phyloP scores from a whole-genome alignment of 2,329 filamentous ascomycete genomes.

The Microdochium trichocladiopsis region DNA sequence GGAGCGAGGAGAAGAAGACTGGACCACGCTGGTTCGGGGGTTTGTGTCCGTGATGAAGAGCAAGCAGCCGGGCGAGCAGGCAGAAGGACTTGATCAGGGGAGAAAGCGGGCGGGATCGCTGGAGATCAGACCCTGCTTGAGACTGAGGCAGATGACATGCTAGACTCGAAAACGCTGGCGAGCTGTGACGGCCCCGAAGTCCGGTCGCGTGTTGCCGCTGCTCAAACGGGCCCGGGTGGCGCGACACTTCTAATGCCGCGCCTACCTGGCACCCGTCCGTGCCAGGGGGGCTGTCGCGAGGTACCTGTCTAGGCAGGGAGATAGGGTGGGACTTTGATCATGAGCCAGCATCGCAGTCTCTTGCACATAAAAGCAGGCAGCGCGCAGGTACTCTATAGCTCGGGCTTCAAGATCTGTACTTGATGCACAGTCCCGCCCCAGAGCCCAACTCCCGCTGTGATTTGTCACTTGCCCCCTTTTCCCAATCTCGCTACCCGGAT shows the following conservation, averaged over 20 bases:
- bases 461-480: constrained; percentile 2
- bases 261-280: background rate
- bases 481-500: constrained; percentile 12
- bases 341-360: background rate
- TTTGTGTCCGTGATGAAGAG: too few relatives aligned
- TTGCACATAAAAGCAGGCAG: background rate
- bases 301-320: background rate
- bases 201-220: background rate
- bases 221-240: background rate
- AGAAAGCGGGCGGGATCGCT: background rate
- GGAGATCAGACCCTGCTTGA: background rate
- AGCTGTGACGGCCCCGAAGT: background rate
- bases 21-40: too few relatives aligned
- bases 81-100: background rate
- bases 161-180: background rate
- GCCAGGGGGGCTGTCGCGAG: background rate
- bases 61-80: background rate
- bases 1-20: background rate
- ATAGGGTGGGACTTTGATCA: background rate
- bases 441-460: background rate
- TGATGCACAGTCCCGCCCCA: background rate
- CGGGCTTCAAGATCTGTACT: too few relatives aligned
- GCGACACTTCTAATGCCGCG: background rate
- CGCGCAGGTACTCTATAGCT: background rate
- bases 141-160: background rate